Percentiles rank a stretch among this genome's conserved stretches.
Evolutionary conservation across 192 early-diverging fungal genomes (phyloP).

Genomic region (Paraglomus occultum): DNA sequence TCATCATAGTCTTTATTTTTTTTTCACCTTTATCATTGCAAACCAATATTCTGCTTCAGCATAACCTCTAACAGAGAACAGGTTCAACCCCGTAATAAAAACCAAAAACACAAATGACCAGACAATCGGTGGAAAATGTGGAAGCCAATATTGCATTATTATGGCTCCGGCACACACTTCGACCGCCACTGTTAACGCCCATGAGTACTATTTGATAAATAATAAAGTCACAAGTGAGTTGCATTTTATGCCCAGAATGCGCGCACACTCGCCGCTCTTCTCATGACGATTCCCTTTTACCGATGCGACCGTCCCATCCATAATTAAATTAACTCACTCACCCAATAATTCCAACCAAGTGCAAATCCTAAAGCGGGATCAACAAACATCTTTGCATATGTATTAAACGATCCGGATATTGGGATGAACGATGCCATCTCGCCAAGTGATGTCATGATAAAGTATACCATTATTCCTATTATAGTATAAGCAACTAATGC

Average conservation of each 20-base stretch:
- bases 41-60: slow-evolving; percentile 92
- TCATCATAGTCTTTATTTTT: not conserved
- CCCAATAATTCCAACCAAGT: slow-evolving; percentile 57
- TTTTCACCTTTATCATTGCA: slow-evolving; percentile 63
- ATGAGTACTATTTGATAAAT: slow-evolving; percentile 35
- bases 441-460: slow-evolving; percentile 75
- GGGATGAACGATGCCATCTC: slow-evolving; percentile 89
- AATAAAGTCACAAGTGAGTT: slow-evolving; percentile 1
- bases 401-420: slow-evolving; percentile 78
- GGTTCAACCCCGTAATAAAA: slow-evolving; percentile 69
- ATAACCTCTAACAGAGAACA: slow-evolving; percentile 73
- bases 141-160: slow-evolving; percentile 70
- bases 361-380: slow-evolving; percentile 83
- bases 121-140: slow-evolving; percentile 34
- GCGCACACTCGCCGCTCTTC: too few relatives aligned
- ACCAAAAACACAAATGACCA: slow-evolving; percentile 56
- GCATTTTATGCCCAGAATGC: not conserved
- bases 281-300: too few relatives aligned
- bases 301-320: too few relatives aligned
- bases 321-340: not conserved
- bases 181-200: slow-evolving; percentile 69
- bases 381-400: slow-evolving; percentile 78
- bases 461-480: slow-evolving; percentile 71
- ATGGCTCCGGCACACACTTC: slow-evolving; percentile 82
- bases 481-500: slow-evolving; percentile 70